Evolutionary conservation across 306 rosid genomes (phyloP), one percentile per base, ranked within the genome.

Genomic region (Vigna angularis): DNA sequence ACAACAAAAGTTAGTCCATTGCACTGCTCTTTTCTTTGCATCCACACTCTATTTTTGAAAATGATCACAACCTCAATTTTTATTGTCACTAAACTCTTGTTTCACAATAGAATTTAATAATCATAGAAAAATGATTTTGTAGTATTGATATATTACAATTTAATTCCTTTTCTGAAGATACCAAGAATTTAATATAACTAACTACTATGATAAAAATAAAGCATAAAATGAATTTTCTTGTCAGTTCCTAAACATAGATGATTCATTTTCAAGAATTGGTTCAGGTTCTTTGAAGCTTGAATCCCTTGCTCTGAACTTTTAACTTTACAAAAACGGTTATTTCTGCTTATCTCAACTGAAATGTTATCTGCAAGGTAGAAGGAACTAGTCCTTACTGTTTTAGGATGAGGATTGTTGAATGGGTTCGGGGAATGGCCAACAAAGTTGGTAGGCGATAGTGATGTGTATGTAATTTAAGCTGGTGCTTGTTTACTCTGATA

Each of bases 401-500:
- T 16, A 34, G 68, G 68, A 63, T 63, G 68, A 16, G 45, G 32
- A 7, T 34, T 63, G 45, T 16, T 63, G 68, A 63, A 16, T 63
- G 24, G 24, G 40, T 57, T 59, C 66, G 28, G 38, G 47, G 45
- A 40, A 40, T 16, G 9, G 15, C 24, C 17, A 51, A 6, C 38
- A 14, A 17, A 52, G 58, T 7, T 52, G 58, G 26, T 40, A 52
- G 18, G 58, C 7, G 11, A 17, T 24, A 52, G 58, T n/a, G 58
- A 7, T 52, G 58, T 18, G 17, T 10, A 52, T 52, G 1, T 40
- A 40, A 40, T 40, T 12, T 12, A 7, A 7, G 45, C 11, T 1
- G 9, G 45, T 40, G 45, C 45, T 40, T 40, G 42, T 38, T 7
- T 38, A 38, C 42, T 38, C 42, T 6, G 45, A 40, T 40, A 40